Base-by-base conservation (phyloP, 192 early-diverging fungal genomes). In the Coemansia sp. region DNA sequence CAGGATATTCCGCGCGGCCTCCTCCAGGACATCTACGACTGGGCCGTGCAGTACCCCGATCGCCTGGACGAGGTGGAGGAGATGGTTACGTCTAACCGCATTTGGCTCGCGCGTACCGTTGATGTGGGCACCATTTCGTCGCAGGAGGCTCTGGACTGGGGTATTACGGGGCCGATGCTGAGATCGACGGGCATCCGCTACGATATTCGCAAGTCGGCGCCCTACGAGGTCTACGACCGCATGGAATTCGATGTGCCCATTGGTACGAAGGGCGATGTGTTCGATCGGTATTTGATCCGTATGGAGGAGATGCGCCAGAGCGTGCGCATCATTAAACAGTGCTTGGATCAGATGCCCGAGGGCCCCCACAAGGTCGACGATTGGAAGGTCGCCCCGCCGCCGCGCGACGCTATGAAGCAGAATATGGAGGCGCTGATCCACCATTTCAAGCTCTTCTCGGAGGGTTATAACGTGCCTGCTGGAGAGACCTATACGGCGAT, bases 371-470 rank as follows among this genome's bases (percentile, higher is more conserved):
- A 91, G 83, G 91, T 97, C n/a, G 95, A 99, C 65, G 97, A 99
- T 82, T 88, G 90, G 89, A 99, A 99, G 90, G 92, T 99, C 64
- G 81, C 92, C 11, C 96, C 97, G 65, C 97, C 97, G 51, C 91
- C 90, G 29, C 90, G 97, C 64, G 88, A 89, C 19, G 81, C 85
- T 72, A 99, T 99, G 97, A 99, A 99, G 89, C 91, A 96, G 85
- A 91, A 90, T 81, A 99, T 99, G 97, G 97, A 99, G 81, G 94
- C 95, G 6, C 83, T 99, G 59, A 99, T 99, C 68, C 95, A 97
- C 77, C 97, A 99, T 84, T 99, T 99, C 83, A 99, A 99, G 85
- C 86, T 98, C 35, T 99, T 94, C 84, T 95, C 93, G n/a, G 97
- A 99, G 84, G 97, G 97, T 41, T 99, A 91, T 86, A 89, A 94